Percentiles rank a stretch among this genome's conserved stretches.
Evolutionary conservation across 495 filamentous ascomycete species (phyloP).

Genomic region (Penicillium silybi): DNA sequence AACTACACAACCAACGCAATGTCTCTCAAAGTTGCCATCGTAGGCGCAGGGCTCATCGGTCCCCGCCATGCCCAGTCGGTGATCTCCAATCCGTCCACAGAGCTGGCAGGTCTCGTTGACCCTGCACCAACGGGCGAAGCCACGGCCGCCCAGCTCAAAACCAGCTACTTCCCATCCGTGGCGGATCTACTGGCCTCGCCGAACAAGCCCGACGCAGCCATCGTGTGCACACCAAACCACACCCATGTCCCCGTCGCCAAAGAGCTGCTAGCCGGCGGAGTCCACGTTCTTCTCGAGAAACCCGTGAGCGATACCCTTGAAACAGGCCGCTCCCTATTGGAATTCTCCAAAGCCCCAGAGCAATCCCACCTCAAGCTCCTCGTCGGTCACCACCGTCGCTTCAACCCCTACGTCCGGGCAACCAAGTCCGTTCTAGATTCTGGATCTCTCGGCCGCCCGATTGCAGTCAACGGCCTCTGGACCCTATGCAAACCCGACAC

Average conservation of each 20-base stretch:
- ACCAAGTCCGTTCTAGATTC: constrained; percentile 42
- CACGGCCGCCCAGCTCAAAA: constrained; percentile 24
- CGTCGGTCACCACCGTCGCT: constrained; percentile 58
- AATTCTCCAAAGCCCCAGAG: constrained; percentile 14
- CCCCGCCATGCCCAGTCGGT: constrained; percentile 53
- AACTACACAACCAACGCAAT: constrained; percentile 5
- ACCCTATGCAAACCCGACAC: constrained; percentile 45
- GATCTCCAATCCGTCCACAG: constrained; percentile 39
- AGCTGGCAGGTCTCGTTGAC: constrained; percentile 51
- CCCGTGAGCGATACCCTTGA: constrained; percentile 48
- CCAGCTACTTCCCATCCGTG: constrained; percentile 35
- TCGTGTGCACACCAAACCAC: constrained; percentile 58
- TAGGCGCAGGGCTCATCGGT: constrained; percentile 57
- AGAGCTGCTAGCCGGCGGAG: constrained; percentile 43
- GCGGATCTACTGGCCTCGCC: constrained; percentile 36
- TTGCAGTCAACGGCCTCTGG: constrained; percentile 57
- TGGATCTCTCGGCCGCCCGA: constrained; percentile 39
- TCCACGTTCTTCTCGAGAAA: constrained; percentile 58
- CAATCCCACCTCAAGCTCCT: constrained; percentile 41
- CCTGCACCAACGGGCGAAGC: constrained; percentile 31
- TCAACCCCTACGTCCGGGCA: constrained; percentile 53
- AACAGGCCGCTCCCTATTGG: constrained; percentile 33
- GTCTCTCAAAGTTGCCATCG: constrained; percentile 43
- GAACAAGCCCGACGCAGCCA: constrained; percentile 47
- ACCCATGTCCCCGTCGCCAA: constrained; percentile 51